Conservation (phyloP, 345 rosid species). For the Citrus inodora region DNA sequence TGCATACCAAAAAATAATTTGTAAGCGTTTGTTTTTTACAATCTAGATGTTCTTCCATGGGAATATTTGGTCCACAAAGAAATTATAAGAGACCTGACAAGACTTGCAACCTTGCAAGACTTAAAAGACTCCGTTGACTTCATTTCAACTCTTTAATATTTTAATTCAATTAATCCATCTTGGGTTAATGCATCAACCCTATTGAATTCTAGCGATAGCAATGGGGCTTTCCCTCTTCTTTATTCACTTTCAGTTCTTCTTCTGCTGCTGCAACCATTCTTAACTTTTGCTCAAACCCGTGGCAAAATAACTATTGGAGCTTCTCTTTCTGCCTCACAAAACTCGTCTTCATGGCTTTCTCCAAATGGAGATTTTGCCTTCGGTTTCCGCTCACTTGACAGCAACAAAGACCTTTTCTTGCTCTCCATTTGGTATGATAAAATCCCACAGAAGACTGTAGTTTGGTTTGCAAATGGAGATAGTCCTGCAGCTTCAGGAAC, state of each 20-base stretch:
- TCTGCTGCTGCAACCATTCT: not conserved
- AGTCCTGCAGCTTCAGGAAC: slow-evolving; percentile 15
- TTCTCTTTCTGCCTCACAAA: not conserved
- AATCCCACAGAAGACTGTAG: slow-evolving; percentile 20
- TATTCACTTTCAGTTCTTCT: not conserved
- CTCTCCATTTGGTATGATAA: slow-evolving; percentile 31
- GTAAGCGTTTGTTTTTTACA: not conserved
- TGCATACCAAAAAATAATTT: no score
- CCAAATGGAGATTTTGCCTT: slow-evolving; percentile 31
- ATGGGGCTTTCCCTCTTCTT: not conserved
- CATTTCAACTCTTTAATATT: not conserved
- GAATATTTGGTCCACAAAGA: not conserved
- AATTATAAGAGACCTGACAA: not conserved
- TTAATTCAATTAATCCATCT: not conserved
- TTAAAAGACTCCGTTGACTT: not conserved
- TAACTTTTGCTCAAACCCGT: not conserved
- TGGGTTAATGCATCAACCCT: not conserved
- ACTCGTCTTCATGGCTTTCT: slow-evolving; percentile 20
- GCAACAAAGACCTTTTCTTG: slow-evolving; percentile 15
- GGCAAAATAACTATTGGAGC: not conserved
- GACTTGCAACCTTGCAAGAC: not conserved
- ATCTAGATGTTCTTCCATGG: not conserved
- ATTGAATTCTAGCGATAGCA: not conserved
- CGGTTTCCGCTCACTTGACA: slow-evolving; percentile 17
- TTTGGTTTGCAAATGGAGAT: slow-evolving; percentile 13